Percentiles rank a stretch among this genome's conserved stretches.
These are phyloP conservation scores for Fonsecaea monophora DNA, from an alignment of 2,329 filamentous ascomycete species.

Conservation along the genomic window DNA sequence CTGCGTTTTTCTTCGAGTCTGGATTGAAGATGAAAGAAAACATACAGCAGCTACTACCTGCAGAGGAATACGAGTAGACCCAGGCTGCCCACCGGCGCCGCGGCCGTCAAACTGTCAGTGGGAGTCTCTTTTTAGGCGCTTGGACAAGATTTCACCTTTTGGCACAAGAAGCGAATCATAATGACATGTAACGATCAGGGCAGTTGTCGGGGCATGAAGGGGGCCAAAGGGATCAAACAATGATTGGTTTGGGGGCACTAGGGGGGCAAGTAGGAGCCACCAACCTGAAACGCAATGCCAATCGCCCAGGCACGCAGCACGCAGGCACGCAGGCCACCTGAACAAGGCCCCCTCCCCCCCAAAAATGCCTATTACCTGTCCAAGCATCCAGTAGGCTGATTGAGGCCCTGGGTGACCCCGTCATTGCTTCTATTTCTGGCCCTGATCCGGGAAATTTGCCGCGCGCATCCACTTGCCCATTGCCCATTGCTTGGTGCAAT, in stretches of 20 bases:
- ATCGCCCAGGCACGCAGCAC: background rate
- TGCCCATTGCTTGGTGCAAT: background rate
- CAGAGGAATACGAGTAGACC: background rate
- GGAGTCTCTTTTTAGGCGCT: constrained; percentile 11
- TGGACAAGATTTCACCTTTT: constrained; percentile 16
- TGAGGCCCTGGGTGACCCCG: background rate
- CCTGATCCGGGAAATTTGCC: constrained; percentile 25
- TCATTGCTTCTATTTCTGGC: constrained; percentile 27
- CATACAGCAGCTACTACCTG: background rate
- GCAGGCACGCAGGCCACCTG: background rate
- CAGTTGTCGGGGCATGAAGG: constrained; percentile 6
- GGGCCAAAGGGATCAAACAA: constrained; percentile 14
- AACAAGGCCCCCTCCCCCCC: background rate
- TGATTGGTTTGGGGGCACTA: constrained; percentile 19
- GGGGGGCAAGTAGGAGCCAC: constrained; percentile 13
- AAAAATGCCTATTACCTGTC: background rate
- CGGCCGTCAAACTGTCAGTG: background rate
- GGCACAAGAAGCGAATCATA: constrained; percentile 20
- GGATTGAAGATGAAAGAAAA: background rate
- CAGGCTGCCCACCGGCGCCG: constrained; percentile 11
- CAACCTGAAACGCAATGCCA: constrained; percentile 27
- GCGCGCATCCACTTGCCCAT: constrained; percentile 28
- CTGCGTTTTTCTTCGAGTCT: background rate
- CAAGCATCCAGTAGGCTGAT: too few relatives aligned
- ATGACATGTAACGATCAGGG: background rate